A percentile compares a stretch with the other conserved stretches of the same genome.
Conservation (phyloP, 2,329 filamentous ascomycete genomes). For the Periconia macrospinosa region DNA sequence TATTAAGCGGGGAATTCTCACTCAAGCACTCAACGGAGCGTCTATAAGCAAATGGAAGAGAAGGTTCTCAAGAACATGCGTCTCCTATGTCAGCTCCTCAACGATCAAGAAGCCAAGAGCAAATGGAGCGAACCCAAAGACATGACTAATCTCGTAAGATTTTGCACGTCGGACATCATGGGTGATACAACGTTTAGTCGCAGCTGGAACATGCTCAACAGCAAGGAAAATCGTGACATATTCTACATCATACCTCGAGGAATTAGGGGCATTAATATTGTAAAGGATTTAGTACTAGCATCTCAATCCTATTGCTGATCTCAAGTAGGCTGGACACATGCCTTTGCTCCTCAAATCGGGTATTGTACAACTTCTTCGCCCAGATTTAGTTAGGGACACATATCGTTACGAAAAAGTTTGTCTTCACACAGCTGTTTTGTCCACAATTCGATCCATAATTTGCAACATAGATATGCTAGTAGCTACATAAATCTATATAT, state of each 20-base stretch:
- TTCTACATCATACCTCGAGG: background rate
- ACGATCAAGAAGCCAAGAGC: background rate
- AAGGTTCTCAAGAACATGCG: slow-evolving; percentile 9
- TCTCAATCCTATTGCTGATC: too few species aligned
- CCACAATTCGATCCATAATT: too few species aligned
- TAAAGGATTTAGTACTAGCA: too few species aligned
- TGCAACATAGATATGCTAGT: too few species aligned
- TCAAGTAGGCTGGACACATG: too few species aligned
- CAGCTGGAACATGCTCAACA: slow-evolving; percentile 4
- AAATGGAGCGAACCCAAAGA: slow-evolving; percentile 8
- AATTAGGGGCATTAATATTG: background rate
- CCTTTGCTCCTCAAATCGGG: too few species aligned
- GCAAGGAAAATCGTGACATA: slow-evolving; percentile 8
- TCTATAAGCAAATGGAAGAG: slow-evolving; percentile 6
- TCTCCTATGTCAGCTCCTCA: slow-evolving; percentile 2
- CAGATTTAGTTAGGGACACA: too few species aligned
- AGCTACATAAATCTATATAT: too few species aligned
- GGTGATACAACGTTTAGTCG: slow-evolving; percentile 39
- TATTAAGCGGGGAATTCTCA: slow-evolving; percentile 1
- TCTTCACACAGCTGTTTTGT: too few species aligned
- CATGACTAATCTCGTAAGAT: slow-evolving; percentile 5
- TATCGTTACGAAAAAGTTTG: too few species aligned
- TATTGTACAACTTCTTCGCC: too few species aligned
- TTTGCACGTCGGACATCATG: slow-evolving; percentile 37
- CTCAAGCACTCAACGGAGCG: slow-evolving; percentile 3